Percentiles rank a stretch among this genome's conserved stretches.
Conservation (phyloP, 805 yeast genomes). For the Hanseniaspora hatyaiensis region DNA sequence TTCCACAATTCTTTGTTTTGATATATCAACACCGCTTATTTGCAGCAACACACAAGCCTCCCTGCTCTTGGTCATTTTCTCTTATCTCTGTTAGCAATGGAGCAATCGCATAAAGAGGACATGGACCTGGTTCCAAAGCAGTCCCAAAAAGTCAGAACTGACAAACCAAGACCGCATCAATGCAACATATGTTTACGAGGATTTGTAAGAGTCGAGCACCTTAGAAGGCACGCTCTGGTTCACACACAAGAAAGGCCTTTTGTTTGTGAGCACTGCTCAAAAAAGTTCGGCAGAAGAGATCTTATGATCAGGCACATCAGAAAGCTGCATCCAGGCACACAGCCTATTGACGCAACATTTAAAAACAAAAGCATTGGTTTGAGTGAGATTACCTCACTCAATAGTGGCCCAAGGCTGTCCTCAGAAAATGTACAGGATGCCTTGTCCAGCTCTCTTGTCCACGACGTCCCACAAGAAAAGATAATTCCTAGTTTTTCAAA, state of each 20-base stretch:
- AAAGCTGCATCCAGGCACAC: slow-evolving; percentile 55
- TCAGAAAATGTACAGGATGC: too few species aligned
- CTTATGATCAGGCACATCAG: slow-evolving; percentile 87
- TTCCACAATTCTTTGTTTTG: too few species aligned
- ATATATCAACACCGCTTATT: too few species aligned
- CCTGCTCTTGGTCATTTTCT: too few species aligned
- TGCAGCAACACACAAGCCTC: too few species aligned
- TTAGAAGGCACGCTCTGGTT: slow-evolving; percentile 84
- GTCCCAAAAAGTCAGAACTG: slow-evolving; percentile 72
- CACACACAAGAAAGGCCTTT: slow-evolving; percentile 95
- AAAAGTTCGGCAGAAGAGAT: slow-evolving; percentile 87
- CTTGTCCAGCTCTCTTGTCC: too few species aligned
- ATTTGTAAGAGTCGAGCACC: slow-evolving; percentile 87
- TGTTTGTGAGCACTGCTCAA: slow-evolving; percentile 91
- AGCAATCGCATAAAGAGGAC: neutral
- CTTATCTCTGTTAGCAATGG: too few species aligned
- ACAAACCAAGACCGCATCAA: slow-evolving; percentile 86
- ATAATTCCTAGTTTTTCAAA: neutral
- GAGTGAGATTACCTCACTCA: too few species aligned
- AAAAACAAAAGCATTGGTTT: neutral
- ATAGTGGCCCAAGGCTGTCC: too few species aligned
- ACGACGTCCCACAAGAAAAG: neutral
- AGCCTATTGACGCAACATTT: slow-evolving; percentile 4
- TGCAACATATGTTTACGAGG: slow-evolving; percentile 88
- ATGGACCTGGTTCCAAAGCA: slow-evolving; percentile 54